A percentile compares a stretch with the other conserved stretches of the same genome.
Conservation (phyloP, 306 rosid species). For the Cicer bijugum region DNA sequence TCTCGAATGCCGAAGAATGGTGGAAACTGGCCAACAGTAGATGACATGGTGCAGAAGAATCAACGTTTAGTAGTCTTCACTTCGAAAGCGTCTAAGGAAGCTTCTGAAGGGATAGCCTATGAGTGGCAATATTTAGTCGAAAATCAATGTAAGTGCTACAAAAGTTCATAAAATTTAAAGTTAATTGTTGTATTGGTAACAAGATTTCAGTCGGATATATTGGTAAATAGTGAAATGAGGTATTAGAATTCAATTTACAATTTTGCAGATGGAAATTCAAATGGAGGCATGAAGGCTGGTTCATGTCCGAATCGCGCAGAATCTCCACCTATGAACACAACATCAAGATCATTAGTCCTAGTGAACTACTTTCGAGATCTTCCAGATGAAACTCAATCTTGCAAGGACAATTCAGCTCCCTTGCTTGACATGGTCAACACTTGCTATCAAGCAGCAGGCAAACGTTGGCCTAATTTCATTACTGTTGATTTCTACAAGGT, state of each 20-base stretch:
- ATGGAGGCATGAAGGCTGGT: constrained; percentile 75
- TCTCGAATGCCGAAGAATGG: constrained; percentile 89
- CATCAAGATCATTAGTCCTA: constrained; percentile 66
- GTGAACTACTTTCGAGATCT: constrained; percentile 65
- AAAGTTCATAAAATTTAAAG: not conserved
- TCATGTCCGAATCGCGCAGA: constrained; percentile 71
- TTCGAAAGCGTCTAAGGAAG: constrained; percentile 74
- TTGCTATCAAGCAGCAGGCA: constrained; percentile 63
- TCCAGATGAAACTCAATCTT: constrained; percentile 54
- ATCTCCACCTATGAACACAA: constrained; percentile 59
- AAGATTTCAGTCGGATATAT: not conserved
- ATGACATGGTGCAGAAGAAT: constrained; percentile 75
- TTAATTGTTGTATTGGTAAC: not conserved
- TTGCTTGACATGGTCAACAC: constrained; percentile 71
- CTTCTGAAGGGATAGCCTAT: constrained; percentile 90
- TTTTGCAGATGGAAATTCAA: constrained; percentile 59
- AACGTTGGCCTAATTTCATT: constrained; percentile 87
- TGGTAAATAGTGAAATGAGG: not conserved
- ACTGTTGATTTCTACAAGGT: constrained; percentile 89
- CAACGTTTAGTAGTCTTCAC: constrained; percentile 90
- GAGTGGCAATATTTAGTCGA: constrained; percentile 87
- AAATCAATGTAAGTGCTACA: constrained; percentile 76
- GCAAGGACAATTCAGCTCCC: constrained; percentile 76
- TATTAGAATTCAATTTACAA: constrained; percentile 37
- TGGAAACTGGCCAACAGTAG: constrained; percentile 81